A percentile compares a stretch with the other conserved stretches of the same genome.
These are phyloP conservation scores for Linaria vulgaris DNA, from an alignment of 257 asterid species.

Conservation along the genomic window DNA sequence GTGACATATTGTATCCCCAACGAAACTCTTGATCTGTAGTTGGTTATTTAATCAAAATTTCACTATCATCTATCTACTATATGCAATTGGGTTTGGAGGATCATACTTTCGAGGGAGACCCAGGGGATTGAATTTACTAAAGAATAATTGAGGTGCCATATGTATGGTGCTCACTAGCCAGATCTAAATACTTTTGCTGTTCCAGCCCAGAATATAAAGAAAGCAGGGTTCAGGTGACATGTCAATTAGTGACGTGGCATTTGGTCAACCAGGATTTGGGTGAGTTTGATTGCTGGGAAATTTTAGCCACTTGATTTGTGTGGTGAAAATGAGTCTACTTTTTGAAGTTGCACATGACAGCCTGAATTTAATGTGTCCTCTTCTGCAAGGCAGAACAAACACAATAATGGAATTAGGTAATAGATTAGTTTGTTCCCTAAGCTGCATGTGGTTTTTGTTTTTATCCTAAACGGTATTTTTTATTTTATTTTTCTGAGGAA, in stretches of 20 bases:
- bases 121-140: no score
- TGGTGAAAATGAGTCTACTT: slow-evolving; percentile 37
- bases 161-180: slow-evolving; percentile 37
- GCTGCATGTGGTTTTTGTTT: no score
- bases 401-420: slow-evolving; percentile 2
- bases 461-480: no score
- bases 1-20: no score
- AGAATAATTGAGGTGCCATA: slow-evolving; percentile 18
- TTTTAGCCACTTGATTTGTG: slow-evolving; percentile 47
- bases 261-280: slow-evolving; percentile 35
- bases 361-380: slow-evolving; percentile 31
- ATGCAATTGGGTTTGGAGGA: no score
- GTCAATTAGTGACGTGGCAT: slow-evolving; percentile 50
- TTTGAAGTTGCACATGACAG: slow-evolving; percentile 16
- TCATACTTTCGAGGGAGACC: no score
- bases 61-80: no score
- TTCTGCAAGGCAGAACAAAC: neutral
- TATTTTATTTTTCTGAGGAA: no score
- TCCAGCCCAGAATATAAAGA: neutral
- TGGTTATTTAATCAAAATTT: no score
- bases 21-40: no score
- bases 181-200: slow-evolving; percentile 42
- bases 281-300: neutral
- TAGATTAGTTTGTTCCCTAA: neutral
- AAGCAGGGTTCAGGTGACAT: slow-evolving; percentile 20